phyloP scores from a whole-genome alignment of 2,329 filamentous ascomycete genomes.

The Colletotrichum sp. region DNA sequence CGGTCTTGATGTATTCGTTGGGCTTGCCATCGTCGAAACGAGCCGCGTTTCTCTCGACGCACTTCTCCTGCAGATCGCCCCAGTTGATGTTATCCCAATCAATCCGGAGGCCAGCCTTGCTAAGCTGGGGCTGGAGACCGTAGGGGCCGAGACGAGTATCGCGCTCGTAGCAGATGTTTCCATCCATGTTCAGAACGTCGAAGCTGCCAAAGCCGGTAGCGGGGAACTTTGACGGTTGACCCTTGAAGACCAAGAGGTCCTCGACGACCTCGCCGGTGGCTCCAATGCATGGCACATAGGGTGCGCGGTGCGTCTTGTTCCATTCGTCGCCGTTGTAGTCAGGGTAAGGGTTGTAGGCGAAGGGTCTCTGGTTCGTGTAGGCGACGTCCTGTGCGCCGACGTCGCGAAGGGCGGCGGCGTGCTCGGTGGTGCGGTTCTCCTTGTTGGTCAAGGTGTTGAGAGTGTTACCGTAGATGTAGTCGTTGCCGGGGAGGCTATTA shows the following conservation, averaged over 20 bases:
- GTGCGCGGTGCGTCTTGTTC: constrained; percentile 60
- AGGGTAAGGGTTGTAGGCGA: constrained; percentile 73
- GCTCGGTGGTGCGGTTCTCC: constrained; percentile 39
- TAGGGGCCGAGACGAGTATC: constrained; percentile 74
- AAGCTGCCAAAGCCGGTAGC: constrained; percentile 68
- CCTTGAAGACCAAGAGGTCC: constrained; percentile 70
- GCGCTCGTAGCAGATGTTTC: constrained; percentile 70
- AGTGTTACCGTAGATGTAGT: constrained; percentile 63
- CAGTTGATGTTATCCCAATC: constrained; percentile 73
- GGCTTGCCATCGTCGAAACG: constrained; percentile 58
- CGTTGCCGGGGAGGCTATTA: constrained; percentile 47
- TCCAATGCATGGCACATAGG: constrained; percentile 69
- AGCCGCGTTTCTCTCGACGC: constrained; percentile 68
- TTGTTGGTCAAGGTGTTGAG: constrained; percentile 50
- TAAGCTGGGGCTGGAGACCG: constrained; percentile 56
- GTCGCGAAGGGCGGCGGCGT: constrained; percentile 23
- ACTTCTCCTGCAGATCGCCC: constrained; percentile 73
- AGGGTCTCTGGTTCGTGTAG: constrained; percentile 49
- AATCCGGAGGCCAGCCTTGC: constrained; percentile 48
- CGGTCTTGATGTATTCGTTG: constrained; percentile 47
- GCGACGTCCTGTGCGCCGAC: constrained; percentile 29
- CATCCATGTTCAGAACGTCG: constrained; percentile 63
- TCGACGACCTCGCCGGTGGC: constrained; percentile 63
- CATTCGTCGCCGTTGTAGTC: constrained; percentile 69
- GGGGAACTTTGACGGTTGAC: constrained; percentile 63